Evolutionary conservation across 768 basidiomycete species (phyloP).

Genomic region (Termitomyces eurrhizus): DNA sequence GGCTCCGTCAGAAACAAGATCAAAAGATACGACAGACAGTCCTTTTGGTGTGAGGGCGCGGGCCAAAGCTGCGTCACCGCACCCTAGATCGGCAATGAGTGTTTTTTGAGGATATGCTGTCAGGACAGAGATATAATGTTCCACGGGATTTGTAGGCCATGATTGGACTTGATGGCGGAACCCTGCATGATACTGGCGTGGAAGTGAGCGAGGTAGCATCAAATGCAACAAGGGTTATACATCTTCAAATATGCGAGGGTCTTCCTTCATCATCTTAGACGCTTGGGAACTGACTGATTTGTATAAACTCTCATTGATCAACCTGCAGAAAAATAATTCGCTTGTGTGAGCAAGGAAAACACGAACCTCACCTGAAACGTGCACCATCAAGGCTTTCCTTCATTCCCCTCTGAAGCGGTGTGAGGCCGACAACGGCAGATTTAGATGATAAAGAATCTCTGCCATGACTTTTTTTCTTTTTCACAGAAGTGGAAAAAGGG

Average conservation of each 20-base stretch:
- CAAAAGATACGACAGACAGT: constrained; percentile 70
- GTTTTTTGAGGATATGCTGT: constrained; percentile 60
- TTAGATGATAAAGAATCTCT: background rate
- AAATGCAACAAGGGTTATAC: constrained; percentile 35
- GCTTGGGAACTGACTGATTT: constrained; percentile 78
- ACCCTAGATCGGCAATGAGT: constrained; percentile 90
- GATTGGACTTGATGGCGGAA: constrained; percentile 88
- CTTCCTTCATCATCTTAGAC: constrained; percentile 76
- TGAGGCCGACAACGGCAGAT: constrained; percentile 37
- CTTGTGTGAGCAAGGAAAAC: background rate
- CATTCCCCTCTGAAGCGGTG: constrained; percentile 73
- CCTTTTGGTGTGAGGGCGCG: constrained; percentile 67
- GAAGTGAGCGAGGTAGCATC: constrained; percentile 1
- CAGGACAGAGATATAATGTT: constrained; percentile 67
- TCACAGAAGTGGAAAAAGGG: background rate
- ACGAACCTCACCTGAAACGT: constrained; percentile 67
- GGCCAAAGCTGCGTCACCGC: constrained; percentile 90
- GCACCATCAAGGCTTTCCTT: constrained; percentile 81
- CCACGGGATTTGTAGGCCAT: constrained; percentile 95
- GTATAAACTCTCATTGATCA: constrained; percentile 92
- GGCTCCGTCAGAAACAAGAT: constrained; percentile 68
- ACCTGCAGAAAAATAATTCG: constrained; percentile 35
- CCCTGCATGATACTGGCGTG: constrained; percentile 79
- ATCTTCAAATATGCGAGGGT: constrained; percentile 79
- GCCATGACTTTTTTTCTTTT: constrained; percentile 11